phyloP scores from a whole-genome alignment of 2,329 filamentous ascomycete genomes.

The Corniculantispora saksenae region DNA sequence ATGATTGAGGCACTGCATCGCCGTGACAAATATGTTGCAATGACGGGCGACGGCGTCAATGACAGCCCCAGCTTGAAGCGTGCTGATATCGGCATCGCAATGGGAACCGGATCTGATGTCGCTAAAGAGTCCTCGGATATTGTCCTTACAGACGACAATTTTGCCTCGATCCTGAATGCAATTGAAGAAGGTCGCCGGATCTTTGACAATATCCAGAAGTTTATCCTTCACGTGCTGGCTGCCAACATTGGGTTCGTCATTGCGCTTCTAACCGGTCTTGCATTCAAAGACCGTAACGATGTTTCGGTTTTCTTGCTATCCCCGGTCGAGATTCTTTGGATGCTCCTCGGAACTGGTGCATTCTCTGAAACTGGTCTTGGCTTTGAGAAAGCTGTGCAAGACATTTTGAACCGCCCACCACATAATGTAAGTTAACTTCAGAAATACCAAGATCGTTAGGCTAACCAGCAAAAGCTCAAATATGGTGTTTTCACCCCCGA shows the following conservation, averaged over 20 bases:
- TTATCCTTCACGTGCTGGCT: conserved; percentile 65
- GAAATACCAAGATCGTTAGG: not conserved
- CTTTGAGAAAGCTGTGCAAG: conserved; percentile 66
- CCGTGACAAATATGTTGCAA: conserved; percentile 61
- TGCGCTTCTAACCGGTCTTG: conserved; percentile 66
- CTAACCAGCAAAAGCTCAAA: conserved; percentile 31
- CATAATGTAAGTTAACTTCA: conserved; percentile 47
- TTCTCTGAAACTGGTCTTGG: conserved; percentile 73
- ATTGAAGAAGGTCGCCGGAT: conserved; percentile 68
- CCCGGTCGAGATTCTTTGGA: conserved; percentile 73
- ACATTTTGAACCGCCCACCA: conserved; percentile 67
- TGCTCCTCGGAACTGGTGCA: conserved; percentile 71
- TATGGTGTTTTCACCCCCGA: conserved; percentile 65
- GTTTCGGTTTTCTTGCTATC: conserved; percentile 70
- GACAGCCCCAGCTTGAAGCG: conserved; percentile 67
- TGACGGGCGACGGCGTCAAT: conserved; percentile 73
- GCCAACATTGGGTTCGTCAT: conserved; percentile 69
- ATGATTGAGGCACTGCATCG: conserved; percentile 76
- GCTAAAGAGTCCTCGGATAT: conserved; percentile 68
- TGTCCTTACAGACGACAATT: conserved; percentile 70
- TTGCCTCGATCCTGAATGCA: conserved; percentile 43
- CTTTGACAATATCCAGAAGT: conserved; percentile 73
- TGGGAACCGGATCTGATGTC: conserved; percentile 69
- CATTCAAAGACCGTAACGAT: conserved; percentile 64
- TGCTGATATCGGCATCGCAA: conserved; percentile 70